Evolutionary conservation across 345 rosid genomes (phyloP), one percentile per base, ranked within the genome.

Genomic region (Bruguiera sexangula): DNA sequence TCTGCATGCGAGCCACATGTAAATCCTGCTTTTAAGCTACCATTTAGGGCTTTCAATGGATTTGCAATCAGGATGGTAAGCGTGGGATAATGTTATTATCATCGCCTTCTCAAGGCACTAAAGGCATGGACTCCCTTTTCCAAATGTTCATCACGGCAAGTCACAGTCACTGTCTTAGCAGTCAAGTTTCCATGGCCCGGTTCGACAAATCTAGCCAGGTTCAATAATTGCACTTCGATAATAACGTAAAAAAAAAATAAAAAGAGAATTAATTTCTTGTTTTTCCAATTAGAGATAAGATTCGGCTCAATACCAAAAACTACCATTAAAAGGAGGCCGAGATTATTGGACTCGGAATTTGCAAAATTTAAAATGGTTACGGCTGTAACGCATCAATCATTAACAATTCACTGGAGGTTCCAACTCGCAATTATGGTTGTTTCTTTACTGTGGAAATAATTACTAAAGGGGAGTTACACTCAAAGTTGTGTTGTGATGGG

Each of bases 1-100:
- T 13, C 18, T 69, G 72, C 72, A 69, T 69, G 57, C 15, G 10
- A 69, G 72, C 65, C 72, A 69, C 46, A 30, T 69, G 72, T n/a
- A 19, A 31, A 21, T 20, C 56, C 26, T 27, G 11, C 21, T 4
- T 11, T 5, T 34, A 51, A 26, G 69, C 29, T 51, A 65, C 43
- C 29, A 65, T 30, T 52, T 65, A 8, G 37, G 68, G 36, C 54
- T 26, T 64, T 52, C 30, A 48, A 13, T 8, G 29, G 24, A 21
- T 20, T 34, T 43, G 31, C n/a, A 53, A n/a, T 7, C 3, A 6
- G 11, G 57, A 53, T 34, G 37, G 9, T 8, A 34, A 55, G 60
- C 18, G 29, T 55, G 60, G 16, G 60, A 55, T 55, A 43, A 26
- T 65, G 24, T 8, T 8, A 29, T 50, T 65, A 26, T 68, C 22